Conservation (phyloP, 805 yeast genomes). For the Priceomyces castillae region DNA sequence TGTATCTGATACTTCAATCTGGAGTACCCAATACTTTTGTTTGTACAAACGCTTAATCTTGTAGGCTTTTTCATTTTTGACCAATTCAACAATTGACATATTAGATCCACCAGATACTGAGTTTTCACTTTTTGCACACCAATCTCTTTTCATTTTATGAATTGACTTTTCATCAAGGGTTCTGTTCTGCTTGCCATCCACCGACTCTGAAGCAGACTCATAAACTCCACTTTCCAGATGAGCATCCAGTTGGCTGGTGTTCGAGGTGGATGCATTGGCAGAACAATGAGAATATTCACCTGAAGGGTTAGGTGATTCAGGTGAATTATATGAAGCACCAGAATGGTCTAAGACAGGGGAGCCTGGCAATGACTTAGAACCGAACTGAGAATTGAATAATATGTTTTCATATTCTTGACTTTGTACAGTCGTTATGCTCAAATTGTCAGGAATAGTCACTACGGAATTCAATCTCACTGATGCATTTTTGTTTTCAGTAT, state of each 20-base stretch:
- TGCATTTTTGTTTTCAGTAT: background rate
- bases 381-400: constrained; percentile 37
- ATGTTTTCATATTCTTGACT: constrained; percentile 39
- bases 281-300: background rate
- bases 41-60: constrained; percentile 33
- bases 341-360: constrained; percentile 7
- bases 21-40: constrained; percentile 54
- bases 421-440: constrained; percentile 33
- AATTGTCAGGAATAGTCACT: constrained; percentile 15
- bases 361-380: constrained; percentile 15
- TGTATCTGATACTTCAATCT: constrained; percentile 78
- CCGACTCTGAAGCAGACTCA: background rate
- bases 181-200: background rate
- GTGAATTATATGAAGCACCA: background rate
- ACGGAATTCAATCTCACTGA: no score
- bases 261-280: background rate
- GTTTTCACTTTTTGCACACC: background rate
- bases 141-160: background rate
- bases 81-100: constrained; percentile 26
- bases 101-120: constrained; percentile 8
- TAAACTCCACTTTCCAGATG: background rate
- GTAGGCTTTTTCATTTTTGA: constrained; percentile 35
- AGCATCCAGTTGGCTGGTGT: background rate
- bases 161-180: background rate
- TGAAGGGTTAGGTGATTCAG: background rate